Evolutionary conservation across 345 rosid genomes (phyloP), one percentile per base, ranked within the genome.

Genomic region (Lagerstroemia speciosa): DNA sequence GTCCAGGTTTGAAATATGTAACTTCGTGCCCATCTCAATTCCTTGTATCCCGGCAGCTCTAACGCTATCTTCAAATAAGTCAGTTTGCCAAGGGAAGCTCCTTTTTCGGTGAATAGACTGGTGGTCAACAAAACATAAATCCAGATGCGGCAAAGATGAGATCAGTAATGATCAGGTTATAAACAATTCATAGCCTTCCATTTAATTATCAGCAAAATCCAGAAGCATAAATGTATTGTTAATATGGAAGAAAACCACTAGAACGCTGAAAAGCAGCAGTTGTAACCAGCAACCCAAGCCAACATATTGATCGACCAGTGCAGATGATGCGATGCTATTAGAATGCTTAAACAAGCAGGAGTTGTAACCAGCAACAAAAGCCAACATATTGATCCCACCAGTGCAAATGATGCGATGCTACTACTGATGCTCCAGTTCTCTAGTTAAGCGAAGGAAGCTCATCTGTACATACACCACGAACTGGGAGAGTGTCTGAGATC

Each of bases 31-130:
- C 61, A 82, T 68, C 76, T 90, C 99, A 57, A 90, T 55, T 78
- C 96, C 94, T 50, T 90, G 77, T 65, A 92, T 86, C 46, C 98
- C 98, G 19, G 85, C 90, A 75, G 99, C 96, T 84, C 89, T 86
- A 74, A 95, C 78, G 81, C 96, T 87, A 62, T 90, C 99, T 81
- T 95, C 96, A 81, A 90, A 78, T 90, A 95, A 81, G 78, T 86
- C 92, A 82, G 82, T 89, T 80, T 85, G 89, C 98, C 97, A 89
- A 26, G 96, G 97, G 75, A 90, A 76, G 75, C 57, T 78, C 92
- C 82, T 87, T 64, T 78, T 72, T 79, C 91, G 86, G 74, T 85
- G 89, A 53, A 81, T 14, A 76, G 89, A 77, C 98, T 95, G 82
- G 71, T 78, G 82, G 72, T 77, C 85, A 79, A 82, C 77, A 80